Conservation (phyloP, 305 asterid species). For the Andrographis paniculata region DNA sequence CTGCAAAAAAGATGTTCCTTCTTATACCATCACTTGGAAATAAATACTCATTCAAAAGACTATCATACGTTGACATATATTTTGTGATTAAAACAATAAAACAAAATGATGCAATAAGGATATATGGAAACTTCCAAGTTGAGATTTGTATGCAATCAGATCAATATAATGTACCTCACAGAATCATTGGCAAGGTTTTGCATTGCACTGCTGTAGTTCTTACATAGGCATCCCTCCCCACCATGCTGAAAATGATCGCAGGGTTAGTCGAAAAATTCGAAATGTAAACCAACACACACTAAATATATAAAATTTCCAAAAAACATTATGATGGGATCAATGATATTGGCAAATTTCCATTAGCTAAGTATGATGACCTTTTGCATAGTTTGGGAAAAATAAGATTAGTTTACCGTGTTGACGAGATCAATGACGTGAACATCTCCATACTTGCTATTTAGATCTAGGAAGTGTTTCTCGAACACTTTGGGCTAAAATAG, state of each 20-base stretch:
- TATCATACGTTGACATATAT: too few relatives aligned
- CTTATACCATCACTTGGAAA: too few relatives aligned
- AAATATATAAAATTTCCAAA: not conserved
- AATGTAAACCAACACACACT: not conserved
- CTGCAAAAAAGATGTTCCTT: constrained; percentile 27
- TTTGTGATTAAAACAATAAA: too few relatives aligned
- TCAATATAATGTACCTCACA: constrained; percentile 45
- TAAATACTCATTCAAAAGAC: too few relatives aligned
- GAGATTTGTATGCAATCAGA: too few relatives aligned
- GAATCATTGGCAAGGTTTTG: constrained; percentile 56
- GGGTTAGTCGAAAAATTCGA: not conserved
- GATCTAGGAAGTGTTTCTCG: constrained; percentile 81
- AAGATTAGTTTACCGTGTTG: constrained; percentile 51
- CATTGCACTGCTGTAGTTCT: constrained; percentile 60
- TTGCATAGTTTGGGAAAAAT: constrained; percentile 9
- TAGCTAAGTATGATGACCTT: constrained; percentile 1
- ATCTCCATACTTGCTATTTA: constrained; percentile 83
- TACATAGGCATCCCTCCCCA: constrained; percentile 78
- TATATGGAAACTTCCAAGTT: too few relatives aligned
- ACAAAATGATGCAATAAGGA: constrained; percentile 15
- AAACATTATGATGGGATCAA: too few relatives aligned
- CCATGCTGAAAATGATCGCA: constrained; percentile 44
- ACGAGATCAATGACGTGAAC: constrained; percentile 82
- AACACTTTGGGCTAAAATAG: constrained; percentile 64
- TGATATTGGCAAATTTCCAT: constrained; percentile 6